Percentiles rank a stretch among this genome's conserved stretches.
phyloP scores from a whole-genome alignment of 345 rosid species.

The Microthlaspi erraticum region DNA sequence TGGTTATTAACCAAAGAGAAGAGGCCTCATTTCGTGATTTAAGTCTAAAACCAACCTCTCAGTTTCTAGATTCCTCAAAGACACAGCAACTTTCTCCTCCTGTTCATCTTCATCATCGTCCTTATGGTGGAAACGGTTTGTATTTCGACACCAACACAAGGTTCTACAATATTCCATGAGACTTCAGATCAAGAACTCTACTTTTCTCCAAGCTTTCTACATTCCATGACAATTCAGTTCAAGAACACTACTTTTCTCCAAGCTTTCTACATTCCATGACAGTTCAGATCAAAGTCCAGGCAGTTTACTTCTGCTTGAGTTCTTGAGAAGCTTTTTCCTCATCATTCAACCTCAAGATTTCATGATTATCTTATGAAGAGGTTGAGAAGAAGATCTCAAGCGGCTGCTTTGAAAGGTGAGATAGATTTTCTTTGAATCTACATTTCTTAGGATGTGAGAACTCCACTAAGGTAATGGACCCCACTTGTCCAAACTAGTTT shows the following conservation, averaged over 20 bases:
- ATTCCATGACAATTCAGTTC: slow-evolving; percentile 19
- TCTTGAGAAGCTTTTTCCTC: slow-evolving; percentile 6
- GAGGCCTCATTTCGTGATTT: slow-evolving; percentile 29
- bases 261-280: slow-evolving; percentile 18
- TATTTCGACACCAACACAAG: slow-evolving; percentile 22
- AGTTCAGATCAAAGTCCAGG: slow-evolving; percentile 23
- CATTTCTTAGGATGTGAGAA: slow-evolving; percentile 28
- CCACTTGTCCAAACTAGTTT: slow-evolving; percentile 29
- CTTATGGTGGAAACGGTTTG: slow-evolving; percentile 21
- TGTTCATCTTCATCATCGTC: slow-evolving; percentile 22
- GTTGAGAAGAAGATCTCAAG: slow-evolving; percentile 31
- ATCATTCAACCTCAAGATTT: slow-evolving; percentile 23
- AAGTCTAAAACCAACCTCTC: slow-evolving; percentile 26
- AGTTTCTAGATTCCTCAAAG: slow-evolving; percentile 27
- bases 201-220: neutral
- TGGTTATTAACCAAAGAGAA: slow-evolving; percentile 84
- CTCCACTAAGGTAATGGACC: slow-evolving; percentile 35
- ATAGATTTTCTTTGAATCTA: slow-evolving; percentile 12
- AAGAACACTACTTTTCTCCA: slow-evolving; percentile 15
- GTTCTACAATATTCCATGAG: slow-evolving; percentile 36
- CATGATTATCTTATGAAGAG: slow-evolving; percentile 26
- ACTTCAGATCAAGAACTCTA: slow-evolving; percentile 24
- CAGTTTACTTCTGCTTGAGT: slow-evolving; percentile 3
- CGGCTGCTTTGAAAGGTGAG: slow-evolving; percentile 29
- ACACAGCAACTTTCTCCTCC: slow-evolving; percentile 28